These are phyloP conservation scores for Ostreobium quekettii DNA, from an alignment of 139 green algal species.

Conservation along the genomic window DNA sequence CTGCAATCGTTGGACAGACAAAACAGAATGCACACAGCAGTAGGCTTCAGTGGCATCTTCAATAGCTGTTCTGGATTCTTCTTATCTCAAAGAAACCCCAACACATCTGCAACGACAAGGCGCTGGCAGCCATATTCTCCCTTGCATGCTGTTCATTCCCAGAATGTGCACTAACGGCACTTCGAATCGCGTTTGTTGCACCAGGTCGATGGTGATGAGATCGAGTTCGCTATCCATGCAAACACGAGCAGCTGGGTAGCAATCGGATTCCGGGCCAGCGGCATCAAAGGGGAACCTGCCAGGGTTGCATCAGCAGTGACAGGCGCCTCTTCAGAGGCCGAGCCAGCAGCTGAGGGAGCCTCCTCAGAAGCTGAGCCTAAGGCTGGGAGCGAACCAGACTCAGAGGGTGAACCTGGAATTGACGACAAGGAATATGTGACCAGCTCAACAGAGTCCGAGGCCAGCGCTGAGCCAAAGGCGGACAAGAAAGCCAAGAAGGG, in stretches of 20 bases:
- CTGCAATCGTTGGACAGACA: too few species aligned
- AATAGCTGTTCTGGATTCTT: too few species aligned
- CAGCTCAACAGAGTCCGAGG: not conserved
- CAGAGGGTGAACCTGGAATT: not conserved
- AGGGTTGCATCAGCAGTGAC: not conserved
- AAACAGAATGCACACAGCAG: too few species aligned
- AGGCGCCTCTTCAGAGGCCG: not conserved
- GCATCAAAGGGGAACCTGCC: not conserved
- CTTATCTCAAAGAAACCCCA: too few species aligned
- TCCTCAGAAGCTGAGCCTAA: slow-evolving; percentile 6
- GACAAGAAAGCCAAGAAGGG: not conserved
- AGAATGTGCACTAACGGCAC: too few species aligned
- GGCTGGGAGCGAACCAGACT: not conserved
- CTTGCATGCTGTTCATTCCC: too few species aligned
- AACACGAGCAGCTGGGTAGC: slow-evolving; percentile 18
- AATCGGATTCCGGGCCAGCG: slow-evolving; percentile 15
- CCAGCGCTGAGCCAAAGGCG: not conserved
- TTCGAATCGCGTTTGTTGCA: too few species aligned
- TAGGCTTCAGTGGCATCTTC: too few species aligned
- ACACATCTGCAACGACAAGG: too few species aligned
- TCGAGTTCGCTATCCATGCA: slow-evolving; percentile 22
- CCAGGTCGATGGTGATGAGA: slow-evolving; percentile 3
- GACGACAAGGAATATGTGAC: not conserved
- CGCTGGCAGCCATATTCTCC: too few species aligned
- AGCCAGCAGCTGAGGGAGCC: slow-evolving; percentile 13